Percentiles rank a stretch among this genome's conserved stretches.
Conservation (phyloP, 2,329 filamentous ascomycete species). For the Claviceps sp. region DNA sequence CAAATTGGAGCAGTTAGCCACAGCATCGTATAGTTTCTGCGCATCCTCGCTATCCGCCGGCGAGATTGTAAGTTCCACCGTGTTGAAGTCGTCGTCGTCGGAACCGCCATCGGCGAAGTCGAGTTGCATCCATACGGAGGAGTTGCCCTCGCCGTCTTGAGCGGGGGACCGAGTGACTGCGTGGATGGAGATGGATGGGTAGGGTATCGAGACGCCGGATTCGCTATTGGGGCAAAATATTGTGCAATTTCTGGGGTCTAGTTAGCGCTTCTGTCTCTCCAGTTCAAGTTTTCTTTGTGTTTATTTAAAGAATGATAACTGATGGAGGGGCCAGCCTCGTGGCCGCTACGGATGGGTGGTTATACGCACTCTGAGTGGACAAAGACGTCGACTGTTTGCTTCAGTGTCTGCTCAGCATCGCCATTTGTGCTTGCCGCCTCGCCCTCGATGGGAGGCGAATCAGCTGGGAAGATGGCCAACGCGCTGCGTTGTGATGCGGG, state of each 20-base stretch:
- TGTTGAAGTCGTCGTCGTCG: conserved; percentile 50
- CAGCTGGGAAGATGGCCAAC: conserved; percentile 39
- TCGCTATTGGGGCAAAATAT: conserved; percentile 47
- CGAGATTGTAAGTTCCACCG: conserved; percentile 54
- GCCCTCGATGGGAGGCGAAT: conserved; percentile 17
- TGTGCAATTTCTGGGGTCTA: conserved; percentile 29
- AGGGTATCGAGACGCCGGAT: conserved; percentile 55
- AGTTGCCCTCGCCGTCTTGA: conserved; percentile 22
- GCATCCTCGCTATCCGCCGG: conserved; percentile 26
- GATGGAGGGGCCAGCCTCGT: background rate
- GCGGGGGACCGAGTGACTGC: conserved; percentile 48
- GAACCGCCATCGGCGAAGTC: conserved; percentile 45
- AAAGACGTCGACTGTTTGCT: conserved; percentile 41
- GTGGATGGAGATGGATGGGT: conserved; percentile 62
- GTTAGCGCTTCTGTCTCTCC: background rate
- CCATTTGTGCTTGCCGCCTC: conserved; percentile 15
- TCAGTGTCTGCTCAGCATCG: conserved; percentile 21
- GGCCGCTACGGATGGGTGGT: too few species aligned
- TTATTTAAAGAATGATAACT: too few species aligned
- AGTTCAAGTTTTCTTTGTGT: too few species aligned
- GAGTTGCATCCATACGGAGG: conserved; percentile 54
- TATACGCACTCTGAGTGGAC: conserved; percentile 40
- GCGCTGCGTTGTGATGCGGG: conserved; percentile 38
- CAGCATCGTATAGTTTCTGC: conserved; percentile 48
- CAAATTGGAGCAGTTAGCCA: conserved; percentile 62